phyloP scores from a whole-genome alignment of 208 protist species.

The Trypanosoma cruzi region DNA sequence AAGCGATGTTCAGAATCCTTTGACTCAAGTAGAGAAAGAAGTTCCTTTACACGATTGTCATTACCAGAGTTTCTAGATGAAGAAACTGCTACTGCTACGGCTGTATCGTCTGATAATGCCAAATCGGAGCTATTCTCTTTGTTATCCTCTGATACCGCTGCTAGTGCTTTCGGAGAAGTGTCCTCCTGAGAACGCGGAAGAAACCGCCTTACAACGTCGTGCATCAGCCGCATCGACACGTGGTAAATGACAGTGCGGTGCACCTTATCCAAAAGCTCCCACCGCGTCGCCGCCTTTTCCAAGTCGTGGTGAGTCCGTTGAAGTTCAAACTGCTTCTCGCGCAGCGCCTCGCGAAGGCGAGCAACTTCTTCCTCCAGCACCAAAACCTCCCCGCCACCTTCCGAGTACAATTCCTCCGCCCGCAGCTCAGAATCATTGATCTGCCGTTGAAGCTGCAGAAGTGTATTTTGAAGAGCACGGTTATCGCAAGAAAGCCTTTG shows the following conservation, averaged over 20 bases:
- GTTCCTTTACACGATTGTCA: constrained; percentile 1
- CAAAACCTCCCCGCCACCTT: constrained; percentile 36
- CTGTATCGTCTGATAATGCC: neutral
- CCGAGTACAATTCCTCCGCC: constrained; percentile 39
- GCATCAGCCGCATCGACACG: constrained; percentile 31
- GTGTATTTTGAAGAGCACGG: constrained; percentile 35
- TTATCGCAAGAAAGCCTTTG: constrained; percentile 33
- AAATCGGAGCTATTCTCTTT: neutral
- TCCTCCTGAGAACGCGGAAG: neutral
- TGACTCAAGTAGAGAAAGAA: constrained; percentile 29
- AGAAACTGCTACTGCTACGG: neutral
- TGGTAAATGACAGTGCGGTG: constrained; percentile 31
- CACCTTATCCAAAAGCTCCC: constrained; percentile 26
- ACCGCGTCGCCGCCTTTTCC: constrained; percentile 28
- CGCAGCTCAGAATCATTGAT: constrained; percentile 66
- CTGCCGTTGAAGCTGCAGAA: constrained; percentile 55
- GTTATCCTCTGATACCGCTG: neutral
- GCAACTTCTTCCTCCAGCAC: constrained; percentile 47
- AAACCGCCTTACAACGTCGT: neutral
- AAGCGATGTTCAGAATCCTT: constrained; percentile 42
- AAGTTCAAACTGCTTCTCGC: constrained; percentile 24
- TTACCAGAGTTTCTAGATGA: neutral
- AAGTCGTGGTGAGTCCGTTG: constrained; percentile 30
- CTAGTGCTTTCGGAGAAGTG: neutral
- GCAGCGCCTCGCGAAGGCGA: constrained; percentile 40